Base-by-base conservation (phyloP, 768 basidiomycete genomes). In the Hericium coralloides region DNA sequence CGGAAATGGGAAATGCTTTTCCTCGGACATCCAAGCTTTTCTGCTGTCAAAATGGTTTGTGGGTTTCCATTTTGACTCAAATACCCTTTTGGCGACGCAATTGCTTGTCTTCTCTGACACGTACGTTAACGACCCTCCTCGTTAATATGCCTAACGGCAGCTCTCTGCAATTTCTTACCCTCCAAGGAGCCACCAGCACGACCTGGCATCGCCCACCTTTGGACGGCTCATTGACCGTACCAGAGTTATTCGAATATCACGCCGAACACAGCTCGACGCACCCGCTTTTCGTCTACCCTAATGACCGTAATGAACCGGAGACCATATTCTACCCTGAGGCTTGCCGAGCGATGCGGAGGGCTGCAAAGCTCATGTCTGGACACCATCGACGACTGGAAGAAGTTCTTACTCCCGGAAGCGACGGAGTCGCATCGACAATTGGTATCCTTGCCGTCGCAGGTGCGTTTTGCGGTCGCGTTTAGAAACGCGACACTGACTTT, bases 211-310 rank as follows among this genome's bases (percentile, higher is more conserved):
- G 25, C 25, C 25, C 25, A 26, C 25, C 25, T 26, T 26, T 26
- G 25, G 68, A 72, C 55, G 67, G 69, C 31, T 65, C 64, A 12
- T 54, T 71, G 5, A 65, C 65, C 1, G 36, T 75, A 2, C 68
- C 71, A 1, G 63, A 75, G 55, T 43, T 75, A 17, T 70, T 67
- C 41, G 73, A 74, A 47, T 75, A 67, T 67, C 66, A 74, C 49
- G 57, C 58, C 4, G 39, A 61, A 18, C 57, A 72, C 48, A 66
- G 61, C 25, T 65, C 70, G 1, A 55, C 65, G 31, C 72, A 74
- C 55, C 71, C 69, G 14, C 52, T 73, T 26, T 73, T 70, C 53
- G 58, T 64, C 10, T 70, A 57, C 51, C 55, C 52, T 3, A 56
- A 62, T 6, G 61, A 58, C 10, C 59, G 62, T 58, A 64, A 58